Base-by-base conservation (phyloP, 2,329 filamentous ascomycete genomes). In the Mollisiaceae sp. region DNA sequence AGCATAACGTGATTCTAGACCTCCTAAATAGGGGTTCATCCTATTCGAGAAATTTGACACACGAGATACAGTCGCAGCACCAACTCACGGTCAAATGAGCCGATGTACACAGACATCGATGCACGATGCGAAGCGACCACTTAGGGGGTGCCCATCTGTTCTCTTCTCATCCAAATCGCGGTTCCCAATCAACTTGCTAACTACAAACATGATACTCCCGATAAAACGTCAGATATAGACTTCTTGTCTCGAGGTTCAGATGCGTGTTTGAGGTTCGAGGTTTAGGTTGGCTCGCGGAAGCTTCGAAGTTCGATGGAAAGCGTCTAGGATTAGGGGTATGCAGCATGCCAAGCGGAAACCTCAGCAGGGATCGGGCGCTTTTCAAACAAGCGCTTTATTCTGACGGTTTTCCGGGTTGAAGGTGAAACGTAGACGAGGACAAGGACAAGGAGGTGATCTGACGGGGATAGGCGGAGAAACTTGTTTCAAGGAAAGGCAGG, bases 341-440 rank as follows among this genome's bases (percentile, higher is more conserved):
- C n/a, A 27, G 20, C 54, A 45, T 59, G 59, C n/a, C n/a, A n/a
- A n/a, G 57, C 62, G 62, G 61, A 63, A 63, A 63, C 54, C 41
- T 59, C 56, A 55, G 32, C 62, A 45, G 62, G 62, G 62, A 32
- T 47, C 24, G 38, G 57, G 22, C 45, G 12, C 15, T 20, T 12
- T 18, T 54, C 50, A 32, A 54, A 54, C 50, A 54, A 54, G 50
- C 50, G 50, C 50, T 32, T 54, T 54, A 54, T 54, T 54, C 32
- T 35, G 12, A 50, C 20, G 43, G 9, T 47, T 41, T 60, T 52
- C 32, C n/a, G 45, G 18, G 50, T 8, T 45, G 43, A 24, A 11
- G 12, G 12, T 35, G 22, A 27, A 35, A 11, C 27, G 39, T 1
- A 15, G 32, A n/a, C 38, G 18, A 39, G 54, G 41, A 27, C 14